Percentiles rank a stretch among this genome's conserved stretches.
These are phyloP conservation scores for Solanum hybrid DNA, from an alignment of 305 asterid genomes.

Conservation along the genomic window DNA sequence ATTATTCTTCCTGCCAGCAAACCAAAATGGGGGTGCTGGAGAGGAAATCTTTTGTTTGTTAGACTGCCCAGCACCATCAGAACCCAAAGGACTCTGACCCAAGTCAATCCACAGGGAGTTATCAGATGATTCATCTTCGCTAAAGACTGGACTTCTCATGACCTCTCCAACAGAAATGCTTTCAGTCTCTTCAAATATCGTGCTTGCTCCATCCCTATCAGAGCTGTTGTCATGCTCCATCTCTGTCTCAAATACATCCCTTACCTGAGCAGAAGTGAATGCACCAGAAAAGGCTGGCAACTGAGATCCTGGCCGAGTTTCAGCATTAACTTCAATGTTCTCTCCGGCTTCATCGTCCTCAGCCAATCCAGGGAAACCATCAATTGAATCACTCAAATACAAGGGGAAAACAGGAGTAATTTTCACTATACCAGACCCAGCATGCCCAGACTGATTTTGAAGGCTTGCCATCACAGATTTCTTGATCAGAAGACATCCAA, in stretches of 20 bases:
- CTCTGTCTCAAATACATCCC: conserved; percentile 82
- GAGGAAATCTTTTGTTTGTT: conserved; percentile 51
- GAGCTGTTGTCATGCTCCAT: conserved; percentile 83
- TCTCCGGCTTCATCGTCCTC: conserved; percentile 55
- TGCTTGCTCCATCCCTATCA: conserved; percentile 87
- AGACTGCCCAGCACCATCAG: conserved; percentile 48
- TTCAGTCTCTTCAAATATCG: conserved; percentile 84
- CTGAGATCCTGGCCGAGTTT: conserved; percentile 51
- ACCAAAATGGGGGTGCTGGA: conserved; percentile 86
- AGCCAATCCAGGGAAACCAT: conserved; percentile 67
- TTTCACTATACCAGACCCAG: conserved; percentile 91
- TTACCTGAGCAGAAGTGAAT: conserved; percentile 91
- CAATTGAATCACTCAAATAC: conserved; percentile 85
- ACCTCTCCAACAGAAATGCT: conserved; percentile 81
- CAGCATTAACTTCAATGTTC: conserved; percentile 44
- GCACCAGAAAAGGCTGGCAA: conserved; percentile 98
- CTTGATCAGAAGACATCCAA: conserved; percentile 90
- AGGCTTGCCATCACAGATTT: conserved; percentile 83
- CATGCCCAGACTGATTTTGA: conserved; percentile 79
- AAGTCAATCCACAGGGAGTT: conserved; percentile 93
- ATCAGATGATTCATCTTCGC: conserved; percentile 93
- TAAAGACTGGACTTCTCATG: conserved; percentile 88
- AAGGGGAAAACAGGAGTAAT: conserved; percentile 78
- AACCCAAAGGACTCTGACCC: conserved; percentile 79
- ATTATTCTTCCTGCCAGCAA: conserved; percentile 50